Conservation (phyloP, 2,329 filamentous ascomycete species). For the Aspergillus viridinutans region DNA sequence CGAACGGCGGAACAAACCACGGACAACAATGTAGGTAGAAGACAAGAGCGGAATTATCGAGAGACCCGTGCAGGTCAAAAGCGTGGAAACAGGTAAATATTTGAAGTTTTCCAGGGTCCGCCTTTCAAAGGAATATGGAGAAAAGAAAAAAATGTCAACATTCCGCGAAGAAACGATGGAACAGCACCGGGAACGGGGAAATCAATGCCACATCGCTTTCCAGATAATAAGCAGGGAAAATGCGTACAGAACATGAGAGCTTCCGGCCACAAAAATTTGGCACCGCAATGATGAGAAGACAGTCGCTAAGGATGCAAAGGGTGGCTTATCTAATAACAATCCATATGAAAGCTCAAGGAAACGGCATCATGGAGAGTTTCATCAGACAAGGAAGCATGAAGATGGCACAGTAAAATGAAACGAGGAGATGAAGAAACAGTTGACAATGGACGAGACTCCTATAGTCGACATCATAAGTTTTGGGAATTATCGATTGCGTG, state of each 20-base stretch:
- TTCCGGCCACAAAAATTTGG: neutral
- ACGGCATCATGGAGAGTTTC: neutral
- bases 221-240: neutral
- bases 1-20: neutral
- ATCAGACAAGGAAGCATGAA: neutral
- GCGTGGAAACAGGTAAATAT: neutral
- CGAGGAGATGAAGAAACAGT: neutral
- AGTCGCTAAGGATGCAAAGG: constrained; percentile 7
- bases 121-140: neutral
- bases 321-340: neutral
- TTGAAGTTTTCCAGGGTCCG: neutral
- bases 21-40: neutral
- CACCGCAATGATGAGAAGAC: neutral
- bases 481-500: neutral
- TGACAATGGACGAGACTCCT: neutral
- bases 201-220: constrained; percentile 4
- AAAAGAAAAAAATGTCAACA: constrained; percentile 2
- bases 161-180: neutral
- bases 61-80: neutral
- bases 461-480: neutral
- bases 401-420: neutral
- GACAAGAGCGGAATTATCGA: neutral
- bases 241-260: neutral
- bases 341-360: neutral
- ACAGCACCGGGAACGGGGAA: neutral